phyloP scores from a whole-genome alignment of 2,329 filamentous ascomycete genomes.

The Penicillium sp. region DNA sequence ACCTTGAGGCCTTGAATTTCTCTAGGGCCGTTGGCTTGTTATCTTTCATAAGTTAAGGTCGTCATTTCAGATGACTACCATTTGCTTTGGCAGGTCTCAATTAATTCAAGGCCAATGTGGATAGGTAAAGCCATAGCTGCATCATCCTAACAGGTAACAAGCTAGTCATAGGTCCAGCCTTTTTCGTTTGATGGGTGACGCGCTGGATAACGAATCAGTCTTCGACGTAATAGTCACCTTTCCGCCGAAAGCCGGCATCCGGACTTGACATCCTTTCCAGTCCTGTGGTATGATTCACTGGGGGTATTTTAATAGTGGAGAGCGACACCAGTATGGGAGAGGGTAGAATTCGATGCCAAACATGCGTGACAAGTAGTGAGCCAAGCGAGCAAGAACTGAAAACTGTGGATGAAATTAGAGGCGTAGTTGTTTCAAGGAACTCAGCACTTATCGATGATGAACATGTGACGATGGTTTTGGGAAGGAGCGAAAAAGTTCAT shows the following conservation, averaged over 20 bases:
- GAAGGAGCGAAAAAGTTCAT: too few species aligned
- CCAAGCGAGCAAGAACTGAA: too few species aligned
- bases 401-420: too few species aligned
- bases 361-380: too few species aligned
- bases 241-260: slow-evolving; percentile 8
- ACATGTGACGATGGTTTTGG: too few species aligned
- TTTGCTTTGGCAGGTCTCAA: too few species aligned
- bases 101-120: too few species aligned
- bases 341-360: too few species aligned
- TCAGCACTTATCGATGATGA: too few species aligned
- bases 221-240: slow-evolving; percentile 6
- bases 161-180: neutral
- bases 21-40: neutral
- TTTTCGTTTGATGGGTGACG: neutral
- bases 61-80: too few species aligned
- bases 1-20: neutral
- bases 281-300: neutral
- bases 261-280: slow-evolving; percentile 1
- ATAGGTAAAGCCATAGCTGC: neutral
- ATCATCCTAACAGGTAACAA: neutral
- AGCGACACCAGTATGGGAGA: neutral
- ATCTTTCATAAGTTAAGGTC: too few species aligned
- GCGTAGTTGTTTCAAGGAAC: too few species aligned
- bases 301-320: neutral
- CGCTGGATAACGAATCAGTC: neutral